These are phyloP conservation scores for Candida sojae DNA, from an alignment of 1,139 yeast genomes.

Conservation along the genomic window DNA sequence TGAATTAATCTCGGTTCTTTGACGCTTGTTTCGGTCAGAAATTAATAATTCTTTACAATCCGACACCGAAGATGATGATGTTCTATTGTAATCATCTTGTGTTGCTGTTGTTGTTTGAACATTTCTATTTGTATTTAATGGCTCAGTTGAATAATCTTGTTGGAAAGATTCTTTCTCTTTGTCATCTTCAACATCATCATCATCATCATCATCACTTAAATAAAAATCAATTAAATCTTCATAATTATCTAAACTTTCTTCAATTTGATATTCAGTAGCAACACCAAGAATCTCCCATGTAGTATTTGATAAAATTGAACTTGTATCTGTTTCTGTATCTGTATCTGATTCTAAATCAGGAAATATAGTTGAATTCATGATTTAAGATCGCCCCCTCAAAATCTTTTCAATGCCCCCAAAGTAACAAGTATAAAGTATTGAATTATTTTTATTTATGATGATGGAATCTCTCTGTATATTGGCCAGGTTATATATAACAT, in stretches of 20 bases:
- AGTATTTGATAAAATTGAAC: not conserved
- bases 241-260: not conserved
- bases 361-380: too few relatives aligned
- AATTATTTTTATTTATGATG: too few relatives aligned
- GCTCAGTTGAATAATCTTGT: too few relatives aligned
- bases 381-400: too few relatives aligned
- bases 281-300: not conserved
- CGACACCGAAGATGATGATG: too few relatives aligned
- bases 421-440: too few relatives aligned
- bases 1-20: not conserved
- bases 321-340: not conserved
- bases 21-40: not conserved
- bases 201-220: not conserved
- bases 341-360: not conserved
- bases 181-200: not conserved
- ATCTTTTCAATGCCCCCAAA: too few relatives aligned
- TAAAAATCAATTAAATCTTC: slow-evolving; percentile 1
- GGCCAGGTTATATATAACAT: too few relatives aligned
- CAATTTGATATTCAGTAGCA: not conserved
- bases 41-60: too few relatives aligned
- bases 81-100: not conserved
- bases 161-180: not conserved
- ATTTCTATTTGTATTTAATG: too few relatives aligned
- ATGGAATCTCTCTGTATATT: too few relatives aligned
- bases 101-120: not conserved